These are phyloP conservation scores for Volvox africanus DNA, from an alignment of 139 green algal genomes.

Conservation along the genomic window DNA sequence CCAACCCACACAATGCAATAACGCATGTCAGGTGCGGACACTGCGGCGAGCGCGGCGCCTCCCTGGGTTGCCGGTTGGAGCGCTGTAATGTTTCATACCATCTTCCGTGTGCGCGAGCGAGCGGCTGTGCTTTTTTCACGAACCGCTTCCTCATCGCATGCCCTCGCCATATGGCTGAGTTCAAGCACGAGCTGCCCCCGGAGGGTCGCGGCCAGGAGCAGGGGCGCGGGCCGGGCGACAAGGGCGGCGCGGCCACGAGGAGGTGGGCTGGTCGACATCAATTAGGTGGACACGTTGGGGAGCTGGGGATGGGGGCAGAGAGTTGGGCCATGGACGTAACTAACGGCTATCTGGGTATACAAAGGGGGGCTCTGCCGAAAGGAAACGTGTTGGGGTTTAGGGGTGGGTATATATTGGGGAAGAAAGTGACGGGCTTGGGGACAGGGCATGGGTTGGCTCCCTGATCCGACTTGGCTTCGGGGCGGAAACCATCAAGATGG, in stretches of 20 bases:
- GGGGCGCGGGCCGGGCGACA: not conserved
- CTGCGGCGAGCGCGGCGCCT: conserved; percentile 79
- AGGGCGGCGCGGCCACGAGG: not conserved
- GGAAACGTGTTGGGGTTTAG: too few relatives aligned
- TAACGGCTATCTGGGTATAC: too few relatives aligned
- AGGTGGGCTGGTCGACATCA: not conserved
- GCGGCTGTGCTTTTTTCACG: conserved; percentile 63
- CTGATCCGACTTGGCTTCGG: too few relatives aligned
- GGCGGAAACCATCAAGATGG: too few relatives aligned
- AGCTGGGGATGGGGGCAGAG: too few relatives aligned
- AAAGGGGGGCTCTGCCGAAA: too few relatives aligned
- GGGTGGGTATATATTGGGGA: too few relatives aligned
- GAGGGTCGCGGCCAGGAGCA: not conserved
- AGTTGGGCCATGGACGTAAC: too few relatives aligned
- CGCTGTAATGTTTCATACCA: conserved; percentile 80
- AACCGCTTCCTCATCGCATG: conserved; percentile 71
- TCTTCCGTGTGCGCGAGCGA: conserved; percentile 75
- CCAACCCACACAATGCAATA: too few relatives aligned
- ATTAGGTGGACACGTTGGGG: too few relatives aligned
- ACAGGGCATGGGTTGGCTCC: too few relatives aligned
- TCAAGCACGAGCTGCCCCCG: conserved; percentile 46
- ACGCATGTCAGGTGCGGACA: not conserved
- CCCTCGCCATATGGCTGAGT: conserved; percentile 63
- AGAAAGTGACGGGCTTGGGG: too few relatives aligned
- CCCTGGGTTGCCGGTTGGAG: conserved; percentile 79